These are phyloP conservation scores for Medicago ruthenica DNA, from an alignment of 306 rosid genomes.

Conservation along the genomic window DNA sequence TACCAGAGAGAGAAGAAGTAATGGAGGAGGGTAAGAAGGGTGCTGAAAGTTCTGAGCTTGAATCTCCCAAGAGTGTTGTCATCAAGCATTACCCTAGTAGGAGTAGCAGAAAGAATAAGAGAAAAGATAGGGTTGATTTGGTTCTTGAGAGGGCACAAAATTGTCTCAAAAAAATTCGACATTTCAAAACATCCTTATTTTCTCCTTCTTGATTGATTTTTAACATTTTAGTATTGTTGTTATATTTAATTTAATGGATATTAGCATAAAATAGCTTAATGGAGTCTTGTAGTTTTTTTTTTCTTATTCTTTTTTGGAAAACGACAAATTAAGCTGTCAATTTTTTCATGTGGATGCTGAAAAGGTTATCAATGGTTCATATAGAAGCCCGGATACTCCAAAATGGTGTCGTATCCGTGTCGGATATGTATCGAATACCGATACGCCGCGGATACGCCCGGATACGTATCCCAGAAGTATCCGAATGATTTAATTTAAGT, in stretches of 20 bases:
- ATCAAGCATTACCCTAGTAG: constrained; percentile 1
- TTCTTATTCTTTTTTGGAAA: background rate
- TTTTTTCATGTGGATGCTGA: constrained; percentile 11
- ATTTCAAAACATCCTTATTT: constrained; percentile 46
- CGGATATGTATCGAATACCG: too few species aligned
- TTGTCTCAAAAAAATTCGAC: constrained; percentile 56
- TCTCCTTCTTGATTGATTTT: constrained; percentile 32
- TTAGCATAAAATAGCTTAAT: background rate
- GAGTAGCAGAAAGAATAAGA: constrained; percentile 47
- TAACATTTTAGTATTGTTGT: constrained; percentile 20
- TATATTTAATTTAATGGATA: background rate
- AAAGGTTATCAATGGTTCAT: constrained; percentile 13
- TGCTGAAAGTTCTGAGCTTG: constrained; percentile 33
- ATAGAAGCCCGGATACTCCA: too few species aligned
- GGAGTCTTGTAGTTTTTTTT: background rate
- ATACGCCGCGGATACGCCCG: too few species aligned
- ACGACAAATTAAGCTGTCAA: constrained; percentile 13
- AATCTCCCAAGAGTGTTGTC: constrained; percentile 19
- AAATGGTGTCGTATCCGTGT: too few species aligned
- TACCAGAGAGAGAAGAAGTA: background rate
- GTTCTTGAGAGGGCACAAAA: constrained; percentile 60
- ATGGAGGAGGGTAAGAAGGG: constrained; percentile 10
- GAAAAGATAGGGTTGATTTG: constrained; percentile 56
- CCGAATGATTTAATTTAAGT: too few species aligned
- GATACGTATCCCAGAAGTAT: too few species aligned